Evolutionary conservation across 106 monocot genomes (phyloP).

Genomic region (Amphibolis antarctica): DNA sequence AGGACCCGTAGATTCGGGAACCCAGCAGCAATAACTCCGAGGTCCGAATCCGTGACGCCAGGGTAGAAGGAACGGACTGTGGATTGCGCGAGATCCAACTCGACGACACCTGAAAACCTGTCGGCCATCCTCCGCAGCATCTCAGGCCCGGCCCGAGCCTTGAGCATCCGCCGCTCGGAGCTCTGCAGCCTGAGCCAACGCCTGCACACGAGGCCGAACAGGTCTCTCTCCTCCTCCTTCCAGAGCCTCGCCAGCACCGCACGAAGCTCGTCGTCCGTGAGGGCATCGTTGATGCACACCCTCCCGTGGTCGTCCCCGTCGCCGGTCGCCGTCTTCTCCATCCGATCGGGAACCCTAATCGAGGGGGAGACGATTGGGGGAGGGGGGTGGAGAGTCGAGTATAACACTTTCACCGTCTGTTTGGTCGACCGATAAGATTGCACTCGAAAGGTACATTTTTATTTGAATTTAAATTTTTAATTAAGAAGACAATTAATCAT

Average conservation of each 20-base stretch:
- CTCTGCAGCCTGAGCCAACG: constrained; percentile 86
- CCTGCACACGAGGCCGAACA: constrained; percentile 78
- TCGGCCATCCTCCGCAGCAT: constrained; percentile 67
- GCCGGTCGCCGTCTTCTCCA: neutral
- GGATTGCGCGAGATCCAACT: constrained; percentile 81
- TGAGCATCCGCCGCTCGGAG: constrained; percentile 52
- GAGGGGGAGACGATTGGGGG: neutral
- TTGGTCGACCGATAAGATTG: no score
- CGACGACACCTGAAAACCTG: constrained; percentile 54
- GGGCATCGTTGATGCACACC: constrained; percentile 48
- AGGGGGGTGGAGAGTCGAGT: no score
- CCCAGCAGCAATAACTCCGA: constrained; percentile 42
- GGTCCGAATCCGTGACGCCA: constrained; percentile 75
- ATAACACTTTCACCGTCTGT: no score
- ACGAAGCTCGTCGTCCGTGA: constrained; percentile 75
- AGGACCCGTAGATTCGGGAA: constrained; percentile 38
- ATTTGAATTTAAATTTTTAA: no score
- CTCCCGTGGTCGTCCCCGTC: neutral
- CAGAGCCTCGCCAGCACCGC: constrained; percentile 41
- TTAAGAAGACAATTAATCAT: no score
- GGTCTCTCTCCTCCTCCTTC: constrained; percentile 46
- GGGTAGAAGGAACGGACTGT: constrained; percentile 69
- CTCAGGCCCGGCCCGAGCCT: constrained; percentile 55
- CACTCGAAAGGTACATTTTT: no score
- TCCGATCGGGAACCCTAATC: neutral